Evolutionary conservation across 2,329 filamentous ascomycete genomes (phyloP).

Genomic region (Ceratocystis albifundus): DNA sequence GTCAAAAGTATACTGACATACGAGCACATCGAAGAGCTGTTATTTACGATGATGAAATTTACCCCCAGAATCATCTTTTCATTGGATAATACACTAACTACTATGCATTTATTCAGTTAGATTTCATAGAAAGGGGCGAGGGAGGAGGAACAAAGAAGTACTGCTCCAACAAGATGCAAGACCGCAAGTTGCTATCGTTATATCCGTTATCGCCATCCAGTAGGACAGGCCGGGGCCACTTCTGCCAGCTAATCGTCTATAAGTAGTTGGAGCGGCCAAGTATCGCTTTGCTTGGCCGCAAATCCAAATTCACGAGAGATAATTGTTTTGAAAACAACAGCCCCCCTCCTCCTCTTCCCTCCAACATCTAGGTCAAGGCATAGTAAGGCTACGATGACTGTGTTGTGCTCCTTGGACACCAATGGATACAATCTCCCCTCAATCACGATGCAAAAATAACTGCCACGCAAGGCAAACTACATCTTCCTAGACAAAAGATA

Average conservation of each 20-base stretch:
- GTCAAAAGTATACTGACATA: constrained; percentile 12
- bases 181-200: background rate
- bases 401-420: background rate
- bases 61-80: too few relatives aligned
- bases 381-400: background rate
- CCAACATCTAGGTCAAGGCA: too few relatives aligned
- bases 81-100: too few relatives aligned
- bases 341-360: too few relatives aligned
- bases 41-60: too few relatives aligned
- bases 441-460: background rate
- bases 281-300: constrained; percentile 1
- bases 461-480: background rate
- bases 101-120: too few relatives aligned
- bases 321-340: background rate
- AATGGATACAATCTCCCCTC: background rate
- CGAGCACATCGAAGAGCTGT: too few relatives aligned
- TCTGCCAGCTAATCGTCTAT: background rate
- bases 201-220: constrained; percentile 1
- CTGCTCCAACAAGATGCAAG: background rate
- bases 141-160: background rate
- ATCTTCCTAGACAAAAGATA: background rate
- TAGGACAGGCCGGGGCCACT: background rate
- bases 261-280: background rate
- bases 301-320: background rate
- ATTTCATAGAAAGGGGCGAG: too few relatives aligned